A percentile compares a stretch with the other conserved stretches of the same genome.
Conservation (phyloP, 495 filamentous ascomycete genomes). For the Hypoxylon cercidicola region DNA sequence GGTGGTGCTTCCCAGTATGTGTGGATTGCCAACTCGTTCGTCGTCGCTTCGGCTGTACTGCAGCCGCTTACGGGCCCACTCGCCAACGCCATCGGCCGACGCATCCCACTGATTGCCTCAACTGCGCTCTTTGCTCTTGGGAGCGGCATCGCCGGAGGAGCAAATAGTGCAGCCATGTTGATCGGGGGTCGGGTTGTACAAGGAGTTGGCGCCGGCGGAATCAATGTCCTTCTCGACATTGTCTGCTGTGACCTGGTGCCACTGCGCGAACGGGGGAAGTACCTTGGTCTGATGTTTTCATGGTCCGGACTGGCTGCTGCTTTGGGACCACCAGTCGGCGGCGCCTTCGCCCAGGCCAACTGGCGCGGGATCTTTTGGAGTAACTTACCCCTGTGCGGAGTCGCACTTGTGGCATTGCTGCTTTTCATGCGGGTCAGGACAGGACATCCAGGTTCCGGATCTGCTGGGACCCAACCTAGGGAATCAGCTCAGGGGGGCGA, state of each 20-base stretch:
- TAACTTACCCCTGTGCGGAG: background rate
- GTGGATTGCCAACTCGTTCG: slow-evolving; percentile 18
- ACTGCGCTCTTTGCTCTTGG: slow-evolving; percentile 53
- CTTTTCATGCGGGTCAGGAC: no score
- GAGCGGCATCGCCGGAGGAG: slow-evolving; percentile 51
- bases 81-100: slow-evolving; percentile 56
- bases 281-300: slow-evolving; percentile 52
- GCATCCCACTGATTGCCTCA: slow-evolving; percentile 44
- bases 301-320: slow-evolving; percentile 2
- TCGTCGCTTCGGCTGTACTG: slow-evolving; percentile 17
- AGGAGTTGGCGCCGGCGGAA: slow-evolving; percentile 80
- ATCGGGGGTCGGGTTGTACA: slow-evolving; percentile 79
- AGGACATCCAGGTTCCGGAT: no score
- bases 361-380: background rate
- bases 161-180: slow-evolving; percentile 63
- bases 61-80: slow-evolving; percentile 42
- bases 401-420: no score
- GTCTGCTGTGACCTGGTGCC: slow-evolving; percentile 75
- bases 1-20: slow-evolving; percentile 31
- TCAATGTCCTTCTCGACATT: slow-evolving; percentile 79
- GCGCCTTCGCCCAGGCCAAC: slow-evolving; percentile 2
- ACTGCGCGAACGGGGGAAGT: slow-evolving; percentile 68
- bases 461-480: no score
- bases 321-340: slow-evolving; percentile 1
- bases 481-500: no score